phyloP scores from a whole-genome alignment of 2,329 filamentous ascomycete genomes.

The Periconia sp. region DNA sequence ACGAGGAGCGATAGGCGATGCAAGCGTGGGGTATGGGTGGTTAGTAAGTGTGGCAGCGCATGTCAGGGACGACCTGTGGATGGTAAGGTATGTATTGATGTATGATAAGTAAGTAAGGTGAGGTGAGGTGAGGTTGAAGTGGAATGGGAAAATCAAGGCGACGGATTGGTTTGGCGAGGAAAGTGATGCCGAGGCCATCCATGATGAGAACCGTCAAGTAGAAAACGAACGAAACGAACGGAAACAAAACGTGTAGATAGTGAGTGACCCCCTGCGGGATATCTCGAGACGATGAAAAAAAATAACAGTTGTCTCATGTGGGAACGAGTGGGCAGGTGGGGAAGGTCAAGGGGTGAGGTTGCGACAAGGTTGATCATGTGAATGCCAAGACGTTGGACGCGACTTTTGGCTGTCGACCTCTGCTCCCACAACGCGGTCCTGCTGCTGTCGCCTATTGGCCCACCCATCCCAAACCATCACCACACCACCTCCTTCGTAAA shows the following conservation, averaged over 20 bases:
- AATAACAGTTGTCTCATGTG: background rate
- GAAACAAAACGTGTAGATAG: too few species aligned
- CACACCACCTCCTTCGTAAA: background rate
- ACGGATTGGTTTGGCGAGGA: background rate
- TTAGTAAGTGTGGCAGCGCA: too few species aligned
- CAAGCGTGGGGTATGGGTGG: background rate
- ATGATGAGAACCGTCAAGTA: background rate
- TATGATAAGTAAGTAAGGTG: background rate
- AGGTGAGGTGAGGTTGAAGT: background rate
- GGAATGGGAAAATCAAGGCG: background rate
- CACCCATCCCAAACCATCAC: background rate
- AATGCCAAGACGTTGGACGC: background rate
- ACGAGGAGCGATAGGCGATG: background rate
- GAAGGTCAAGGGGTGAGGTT: background rate
- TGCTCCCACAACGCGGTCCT: constrained; percentile 5
- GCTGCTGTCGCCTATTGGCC: constrained; percentile 5
- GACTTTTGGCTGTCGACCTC: background rate
- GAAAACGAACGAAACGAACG: background rate
- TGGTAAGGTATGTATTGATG: background rate
- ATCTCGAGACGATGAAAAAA: too few species aligned
- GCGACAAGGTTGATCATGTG: too few species aligned
- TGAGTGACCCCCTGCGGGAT: too few species aligned
- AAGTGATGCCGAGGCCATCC: background rate
- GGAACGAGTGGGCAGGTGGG: background rate
- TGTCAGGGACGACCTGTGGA: background rate